A percentile compares a stretch with the other conserved stretches of the same genome.
phyloP scores from a whole-genome alignment of 768 basidiomycete genomes.

The Suillus luteus region DNA sequence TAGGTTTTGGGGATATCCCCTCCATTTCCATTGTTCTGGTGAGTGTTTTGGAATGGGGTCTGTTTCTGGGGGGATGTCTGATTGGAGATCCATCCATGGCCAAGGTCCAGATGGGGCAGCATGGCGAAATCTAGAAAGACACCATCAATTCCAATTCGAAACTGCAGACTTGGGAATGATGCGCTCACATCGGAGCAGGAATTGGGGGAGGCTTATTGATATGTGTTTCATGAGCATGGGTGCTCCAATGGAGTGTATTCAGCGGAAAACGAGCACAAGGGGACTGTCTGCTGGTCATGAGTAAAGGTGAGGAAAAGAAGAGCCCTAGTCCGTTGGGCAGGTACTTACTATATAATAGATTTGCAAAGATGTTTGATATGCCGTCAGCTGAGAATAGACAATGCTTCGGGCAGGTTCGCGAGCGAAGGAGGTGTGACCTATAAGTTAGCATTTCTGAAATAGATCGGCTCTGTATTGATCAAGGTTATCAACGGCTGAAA shows the following conservation, averaged over 20 bases:
- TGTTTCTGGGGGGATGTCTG: slow-evolving; percentile 7
- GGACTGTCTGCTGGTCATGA: neutral
- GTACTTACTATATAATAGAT: neutral
- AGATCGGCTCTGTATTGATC: too few relatives aligned
- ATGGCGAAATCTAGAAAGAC: slow-evolving; percentile 30
- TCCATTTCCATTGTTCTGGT: slow-evolving; percentile 20
- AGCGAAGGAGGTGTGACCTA: too few relatives aligned
- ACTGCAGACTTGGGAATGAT: neutral
- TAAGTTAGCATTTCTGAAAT: too few relatives aligned
- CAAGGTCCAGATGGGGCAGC: slow-evolving; percentile 44
- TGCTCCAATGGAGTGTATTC: neutral
- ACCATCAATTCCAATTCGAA: neutral
- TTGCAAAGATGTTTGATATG: neutral
- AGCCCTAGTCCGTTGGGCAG: too few relatives aligned
- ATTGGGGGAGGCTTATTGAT: slow-evolving; percentile 18
- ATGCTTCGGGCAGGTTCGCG: too few relatives aligned
- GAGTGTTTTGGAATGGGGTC: slow-evolving; percentile 7
- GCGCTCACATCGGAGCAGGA: slow-evolving; percentile 28
- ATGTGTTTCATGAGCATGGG: neutral
- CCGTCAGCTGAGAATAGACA: too few relatives aligned
- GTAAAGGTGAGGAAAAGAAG: neutral
- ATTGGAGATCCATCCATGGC: slow-evolving; percentile 26
- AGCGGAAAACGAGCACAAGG: neutral
- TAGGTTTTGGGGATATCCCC: slow-evolving; percentile 43
- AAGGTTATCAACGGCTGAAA: too few relatives aligned